Evolutionary conservation across 164 flowering plant species (phyloP).

Genomic region (Annona cherimola): DNA sequence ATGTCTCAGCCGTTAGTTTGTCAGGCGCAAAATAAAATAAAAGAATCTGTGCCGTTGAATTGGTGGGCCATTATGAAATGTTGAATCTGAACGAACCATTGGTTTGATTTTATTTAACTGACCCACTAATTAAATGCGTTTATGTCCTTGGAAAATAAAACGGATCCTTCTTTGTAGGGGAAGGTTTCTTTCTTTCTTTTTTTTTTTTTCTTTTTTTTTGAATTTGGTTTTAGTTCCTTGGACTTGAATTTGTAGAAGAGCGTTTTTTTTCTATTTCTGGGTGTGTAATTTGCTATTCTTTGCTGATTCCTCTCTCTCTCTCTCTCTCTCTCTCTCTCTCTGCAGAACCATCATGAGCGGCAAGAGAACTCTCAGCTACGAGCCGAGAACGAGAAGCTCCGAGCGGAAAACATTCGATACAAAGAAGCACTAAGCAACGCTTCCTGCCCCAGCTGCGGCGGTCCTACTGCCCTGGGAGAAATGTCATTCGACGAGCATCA

Average conservation of each 20-base stretch:
- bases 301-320: slow-evolving; percentile 9
- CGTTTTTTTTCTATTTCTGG: not conserved
- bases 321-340: no score
- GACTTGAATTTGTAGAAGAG: not conserved
- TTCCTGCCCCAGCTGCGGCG: slow-evolving; percentile 74
- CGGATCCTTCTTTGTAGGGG: no score
- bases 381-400: slow-evolving; percentile 66
- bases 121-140: no score
- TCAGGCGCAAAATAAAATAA: not conserved
- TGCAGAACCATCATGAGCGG: slow-evolving; percentile 66
- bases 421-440: slow-evolving; percentile 70
- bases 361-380: slow-evolving; percentile 70
- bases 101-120: no score
- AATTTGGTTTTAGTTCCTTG: not conserved
- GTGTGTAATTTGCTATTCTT: not conserved
- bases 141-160: no score
- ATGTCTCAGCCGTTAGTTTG: not conserved
- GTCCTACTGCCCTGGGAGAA: slow-evolving; percentile 65
- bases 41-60: not conserved
- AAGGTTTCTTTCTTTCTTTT: no score
- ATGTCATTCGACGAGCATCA: slow-evolving; percentile 81
- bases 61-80: not conserved
- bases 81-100: no score
- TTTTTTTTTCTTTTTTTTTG: no score
- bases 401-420: slow-evolving; percentile 68